Base-by-base conservation (phyloP, 2,329 filamentous ascomycete species). In the Cephalotrichum gorgonifer region DNA sequence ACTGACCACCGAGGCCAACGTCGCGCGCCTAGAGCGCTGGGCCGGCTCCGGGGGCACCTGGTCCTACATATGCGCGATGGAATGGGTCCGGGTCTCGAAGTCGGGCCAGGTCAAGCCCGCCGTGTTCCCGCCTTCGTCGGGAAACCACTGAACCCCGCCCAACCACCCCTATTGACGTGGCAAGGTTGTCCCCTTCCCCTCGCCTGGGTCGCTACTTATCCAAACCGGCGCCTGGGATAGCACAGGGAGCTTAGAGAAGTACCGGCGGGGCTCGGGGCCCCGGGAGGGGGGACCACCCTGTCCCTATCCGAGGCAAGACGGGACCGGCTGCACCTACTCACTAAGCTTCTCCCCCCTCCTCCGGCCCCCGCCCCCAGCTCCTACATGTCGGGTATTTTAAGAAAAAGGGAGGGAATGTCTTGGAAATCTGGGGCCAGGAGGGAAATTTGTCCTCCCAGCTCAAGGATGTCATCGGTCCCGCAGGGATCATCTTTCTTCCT, bases 1-100 rank as follows among this genome's bases (percentile, higher is more conserved):
- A 61, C 69, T 96, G 48, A 77, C 80, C 49, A 75, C 81, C 39
- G 71, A 75, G 38, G 76, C 82, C 44, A 88, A 83, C 55, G 67
- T 86, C 47, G 66, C 74, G 50, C 74, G 78, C 55, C 66, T 97
- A 38, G 75, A 79, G 54, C 72, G 74, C 22, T 97, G 89, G 88
- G 85, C 88, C 54, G 86, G 86, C 4, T 78, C 86, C 25, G 97
- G 91, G 91, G 86, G 86, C 4, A 78, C 86, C 25, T 97, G 91
- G 91, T 76, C 86, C 8, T 84, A 85, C 57, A 74, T 96, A 53
- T 79, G 82, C 30, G 83, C 77, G 8, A 64, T 96, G 55, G 79
- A 82, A 52, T 97, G 90, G 75, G 74, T 88, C 52, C 82, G 88
- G 53, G 71, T 96, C 50, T 76, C 77, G 4, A 79, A 75, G 50